These are phyloP conservation scores for Cladosporium velox DNA, from an alignment of 2,329 filamentous ascomycete genomes.

Conservation along the genomic window DNA sequence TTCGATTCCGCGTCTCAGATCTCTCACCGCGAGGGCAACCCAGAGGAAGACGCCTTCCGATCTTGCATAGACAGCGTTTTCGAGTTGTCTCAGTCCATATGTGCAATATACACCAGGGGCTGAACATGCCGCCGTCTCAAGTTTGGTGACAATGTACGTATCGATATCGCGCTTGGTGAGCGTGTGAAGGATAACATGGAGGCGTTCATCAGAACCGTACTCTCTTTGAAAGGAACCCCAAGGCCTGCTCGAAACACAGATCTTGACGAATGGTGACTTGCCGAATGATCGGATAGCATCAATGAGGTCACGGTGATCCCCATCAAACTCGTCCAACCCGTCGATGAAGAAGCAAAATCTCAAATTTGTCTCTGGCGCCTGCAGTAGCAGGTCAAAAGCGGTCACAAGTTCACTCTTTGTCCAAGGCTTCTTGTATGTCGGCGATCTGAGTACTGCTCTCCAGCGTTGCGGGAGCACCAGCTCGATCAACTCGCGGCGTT, in stretches of 20 bases:
- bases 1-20: no score
- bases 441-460: background rate
- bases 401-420: background rate
- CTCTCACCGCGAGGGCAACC: no score
- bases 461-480: background rate
- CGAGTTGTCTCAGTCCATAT: no score
- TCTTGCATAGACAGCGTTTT: no score
- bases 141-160: no score
- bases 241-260: background rate
- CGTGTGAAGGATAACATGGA: background rate
- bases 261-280: background rate
- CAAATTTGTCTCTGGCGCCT: background rate
- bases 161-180: background rate
- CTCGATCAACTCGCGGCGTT: background rate
- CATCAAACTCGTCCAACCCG: background rate
- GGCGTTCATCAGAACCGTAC: background rate
- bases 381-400: background rate
- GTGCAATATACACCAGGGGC: no score
- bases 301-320: background rate
- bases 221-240: background rate
- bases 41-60: no score
- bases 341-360: background rate
- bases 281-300: background rate
- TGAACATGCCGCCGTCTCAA: no score
- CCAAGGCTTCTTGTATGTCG: background rate